Base-by-base conservation (phyloP, 768 basidiomycete genomes). In the Russula ochroleuca region DNA sequence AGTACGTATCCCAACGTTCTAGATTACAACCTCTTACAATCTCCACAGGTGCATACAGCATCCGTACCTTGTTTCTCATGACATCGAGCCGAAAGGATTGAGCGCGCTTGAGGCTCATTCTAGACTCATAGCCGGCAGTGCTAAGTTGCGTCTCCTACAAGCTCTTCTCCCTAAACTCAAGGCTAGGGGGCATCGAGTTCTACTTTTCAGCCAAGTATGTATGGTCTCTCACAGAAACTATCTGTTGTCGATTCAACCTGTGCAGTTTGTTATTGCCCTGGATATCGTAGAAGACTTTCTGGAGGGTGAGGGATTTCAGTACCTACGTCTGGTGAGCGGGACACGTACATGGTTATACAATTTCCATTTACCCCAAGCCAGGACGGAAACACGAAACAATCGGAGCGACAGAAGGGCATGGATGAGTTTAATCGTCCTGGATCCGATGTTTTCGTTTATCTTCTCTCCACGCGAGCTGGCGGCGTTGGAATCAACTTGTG, bases 201-300 rank as follows among this genome's bases (percentile, higher is more conserved):
- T 98, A 28, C 75, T 98, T 3, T 98, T 98, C 74, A 94, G 92
- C 72, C 94, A 96, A 78, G 94, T 92, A 66, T 57, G 78, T 72
- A 14, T 45, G 21, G 11, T 55, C 51, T 31, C 52, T 56, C 52
- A 35, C 37, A 49, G 31, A 31, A n/a, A 23, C n/a, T 56, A 57
- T 41, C 7, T 10, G 13, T 50, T 31, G 33, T 0, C 23, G 35
- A 38, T 55, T 15, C 62, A n/a, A 43, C 57, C 40, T 47, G 52
- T 38, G 25, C 64, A 96, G 94, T 96, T 96, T 76, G 85, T 87
- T 49, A 87, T 98, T 54, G 92, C 86, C 33, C 79, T 98, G 19
- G 81, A 97, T 73, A 80, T 94, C 37, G 78, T 98, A 43, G 92
- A 97, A 74, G 94, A 98, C 70, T 98, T 94, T 72, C 74, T 96